Evolutionary conservation across 208 protist species (phyloP), one percentile per base, ranked within the genome.

Genomic region (Zelonia costaricensis): DNA sequence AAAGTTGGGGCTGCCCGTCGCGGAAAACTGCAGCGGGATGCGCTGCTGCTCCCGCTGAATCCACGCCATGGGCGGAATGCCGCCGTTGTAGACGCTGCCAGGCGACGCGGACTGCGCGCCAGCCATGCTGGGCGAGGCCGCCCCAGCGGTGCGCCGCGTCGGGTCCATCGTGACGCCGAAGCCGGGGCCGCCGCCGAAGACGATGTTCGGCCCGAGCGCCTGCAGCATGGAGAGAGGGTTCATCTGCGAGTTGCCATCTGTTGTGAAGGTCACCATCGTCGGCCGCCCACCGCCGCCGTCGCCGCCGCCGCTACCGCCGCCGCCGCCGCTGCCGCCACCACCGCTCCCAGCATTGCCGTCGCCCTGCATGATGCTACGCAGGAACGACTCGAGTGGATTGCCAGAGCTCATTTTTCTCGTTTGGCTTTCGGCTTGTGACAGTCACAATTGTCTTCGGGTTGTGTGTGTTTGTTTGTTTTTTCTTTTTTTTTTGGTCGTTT

Each of bases 1-100:
- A 6, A 72, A 33, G 35, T 66, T 77, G 46, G 64, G 49, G 44
- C 51, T 49, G 42, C 45, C 59, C 5, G 55, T 53, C 27, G 74
- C 36, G 42, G 39, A 57, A 48, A 78, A 57, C 5, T 49, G 62
- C 33, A 74, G 8, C 7, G 75, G 62, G 6, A 59, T 75, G 20
- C 76, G 79, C 42, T 75, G 83, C 74, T 90, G 83, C 71, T 90
- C 76, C 23, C 62, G 70, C 53, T 86, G 74, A 22, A 90, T 86
- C 80, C 83, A 90, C 66, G 74, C 44, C 79, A 75, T 76, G 20
- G 83, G 79, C 10, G 79, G 69, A 28, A 90, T 56, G 28, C 53
- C 83, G 8, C 83, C 83, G 30, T 39, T 47, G 79, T 86, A 90
- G 10, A 90, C 69, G 64, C 46, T 75, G 39, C 83, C 83, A 4